phyloP scores from a whole-genome alignment of 805 yeast species.

The Wickerhamiella parazyma region DNA sequence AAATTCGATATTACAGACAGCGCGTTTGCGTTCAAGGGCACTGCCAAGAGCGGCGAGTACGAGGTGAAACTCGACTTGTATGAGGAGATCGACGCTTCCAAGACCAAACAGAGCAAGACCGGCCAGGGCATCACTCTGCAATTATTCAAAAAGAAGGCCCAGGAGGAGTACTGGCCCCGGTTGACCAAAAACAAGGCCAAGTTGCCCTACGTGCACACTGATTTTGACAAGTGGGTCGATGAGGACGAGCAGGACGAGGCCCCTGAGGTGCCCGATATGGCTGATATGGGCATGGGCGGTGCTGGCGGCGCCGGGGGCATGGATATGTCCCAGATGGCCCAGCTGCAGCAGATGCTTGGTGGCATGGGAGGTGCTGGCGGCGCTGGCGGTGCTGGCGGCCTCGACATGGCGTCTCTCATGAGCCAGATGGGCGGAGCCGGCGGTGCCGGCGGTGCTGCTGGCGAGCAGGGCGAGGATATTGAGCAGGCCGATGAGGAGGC shows the following conservation, averaged over 20 bases:
- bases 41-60: constrained; percentile 35
- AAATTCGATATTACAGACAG: constrained; percentile 47
- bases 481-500: constrained; percentile 19
- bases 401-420: constrained; percentile 18
- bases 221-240: constrained; percentile 95
- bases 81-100: constrained; percentile 55
- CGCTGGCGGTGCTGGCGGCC: constrained; percentile 30
- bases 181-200: constrained; percentile 76
- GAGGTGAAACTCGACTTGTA: constrained; percentile 60
- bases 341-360: constrained; percentile 11
- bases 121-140: constrained; percentile 54
- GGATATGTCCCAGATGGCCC: constrained; percentile 21
- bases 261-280: constrained; percentile 32
- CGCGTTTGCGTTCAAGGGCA: constrained; percentile 40
- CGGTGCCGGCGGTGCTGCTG: constrained; percentile 12
- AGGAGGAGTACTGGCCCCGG: constrained; percentile 89
- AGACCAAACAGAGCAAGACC: constrained; percentile 42
- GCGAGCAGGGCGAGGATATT: constrained; percentile 9
- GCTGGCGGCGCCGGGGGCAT: constrained; percentile 19
- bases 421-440: constrained; percentile 15
- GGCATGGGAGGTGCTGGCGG: constrained; percentile 30
- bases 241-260: constrained; percentile 90
- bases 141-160: constrained; percentile 52
- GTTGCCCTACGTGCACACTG: constrained; percentile 74
- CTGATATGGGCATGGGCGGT: constrained; percentile 20